phyloP scores from a whole-genome alignment of 2,329 filamentous ascomycete species.

The Emmonsiellopsis sp. region DNA sequence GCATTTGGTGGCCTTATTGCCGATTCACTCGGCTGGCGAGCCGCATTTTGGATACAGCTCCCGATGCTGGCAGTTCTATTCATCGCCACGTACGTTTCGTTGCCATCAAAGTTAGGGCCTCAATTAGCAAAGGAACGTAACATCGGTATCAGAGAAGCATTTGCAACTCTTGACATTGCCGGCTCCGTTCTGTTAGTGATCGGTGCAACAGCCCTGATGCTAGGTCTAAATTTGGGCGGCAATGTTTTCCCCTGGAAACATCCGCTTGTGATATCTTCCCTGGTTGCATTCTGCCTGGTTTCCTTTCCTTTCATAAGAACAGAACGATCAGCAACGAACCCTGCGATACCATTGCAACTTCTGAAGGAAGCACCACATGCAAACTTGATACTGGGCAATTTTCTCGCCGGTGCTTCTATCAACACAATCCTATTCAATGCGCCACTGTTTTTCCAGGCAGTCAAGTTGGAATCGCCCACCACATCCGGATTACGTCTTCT shows the following conservation, averaged over 20 bases:
- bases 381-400: conserved; percentile 43
- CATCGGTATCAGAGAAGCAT: conserved; percentile 29
- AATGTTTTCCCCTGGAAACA: conserved; percentile 43
- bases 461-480: conserved; percentile 60
- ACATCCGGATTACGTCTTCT: conserved; percentile 63
- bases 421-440: conserved; percentile 58
- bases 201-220: conserved; percentile 38
- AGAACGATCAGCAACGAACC: conserved; percentile 33
- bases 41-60: conserved; percentile 39
- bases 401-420: conserved; percentile 39
- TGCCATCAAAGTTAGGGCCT: conserved; percentile 37
- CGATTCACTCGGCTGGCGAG: conserved; percentile 30
- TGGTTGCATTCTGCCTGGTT: conserved; percentile 31
- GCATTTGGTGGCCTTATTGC: conserved; percentile 29
- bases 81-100: conserved; percentile 34
- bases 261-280: conserved; percentile 37
- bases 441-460: conserved; percentile 67
- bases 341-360: conserved; percentile 41
- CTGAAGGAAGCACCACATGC: conserved; percentile 37
- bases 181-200: conserved; percentile 39
- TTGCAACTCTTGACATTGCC: conserved; percentile 40
- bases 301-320: conserved; percentile 31
- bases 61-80: conserved; percentile 32
- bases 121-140: conserved; percentile 32
- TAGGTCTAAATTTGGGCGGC: conserved; percentile 43